Conservation (phyloP, 176 grass and related monocot genomes). For the Raddia guianensis region DNA sequence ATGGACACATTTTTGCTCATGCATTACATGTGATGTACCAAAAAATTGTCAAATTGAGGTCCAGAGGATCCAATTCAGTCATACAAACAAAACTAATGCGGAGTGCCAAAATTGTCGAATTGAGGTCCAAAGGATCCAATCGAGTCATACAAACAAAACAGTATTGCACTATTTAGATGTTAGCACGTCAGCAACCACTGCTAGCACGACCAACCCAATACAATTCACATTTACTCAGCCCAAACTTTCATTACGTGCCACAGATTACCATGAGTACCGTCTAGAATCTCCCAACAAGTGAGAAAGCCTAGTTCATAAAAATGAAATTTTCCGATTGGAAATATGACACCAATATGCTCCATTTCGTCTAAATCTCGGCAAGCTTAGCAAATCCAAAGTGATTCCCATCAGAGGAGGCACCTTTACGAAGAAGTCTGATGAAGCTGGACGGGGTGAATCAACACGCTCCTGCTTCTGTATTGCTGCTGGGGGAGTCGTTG, state of each 20-base stretch:
- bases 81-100: neutral
- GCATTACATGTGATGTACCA: neutral
- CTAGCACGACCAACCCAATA: neutral
- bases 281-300: slow-evolving; percentile 1
- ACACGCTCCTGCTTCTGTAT: slow-evolving; percentile 25
- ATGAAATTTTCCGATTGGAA: slow-evolving; percentile 4
- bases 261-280: neutral
- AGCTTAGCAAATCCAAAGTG: slow-evolving; percentile 18
- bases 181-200: neutral
- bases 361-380: slow-evolving; percentile 14
- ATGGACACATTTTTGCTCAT: neutral
- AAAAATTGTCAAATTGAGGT: neutral
- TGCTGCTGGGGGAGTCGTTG: slow-evolving; percentile 44
- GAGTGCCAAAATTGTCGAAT: neutral
- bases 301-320: neutral
- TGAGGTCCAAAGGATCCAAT: slow-evolving; percentile 6
- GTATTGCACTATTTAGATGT: neutral
- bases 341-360: slow-evolving; percentile 15
- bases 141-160: neutral
- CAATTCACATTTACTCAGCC: neutral
- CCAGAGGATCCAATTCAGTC: neutral
- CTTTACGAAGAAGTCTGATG: slow-evolving; percentile 74
- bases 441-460: slow-evolving; percentile 45
- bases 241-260: neutral
- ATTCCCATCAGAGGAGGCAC: slow-evolving; percentile 53